phyloP scores from a whole-genome alignment of 2,329 filamentous ascomycete species.

The Fusarium nisikadoi region DNA sequence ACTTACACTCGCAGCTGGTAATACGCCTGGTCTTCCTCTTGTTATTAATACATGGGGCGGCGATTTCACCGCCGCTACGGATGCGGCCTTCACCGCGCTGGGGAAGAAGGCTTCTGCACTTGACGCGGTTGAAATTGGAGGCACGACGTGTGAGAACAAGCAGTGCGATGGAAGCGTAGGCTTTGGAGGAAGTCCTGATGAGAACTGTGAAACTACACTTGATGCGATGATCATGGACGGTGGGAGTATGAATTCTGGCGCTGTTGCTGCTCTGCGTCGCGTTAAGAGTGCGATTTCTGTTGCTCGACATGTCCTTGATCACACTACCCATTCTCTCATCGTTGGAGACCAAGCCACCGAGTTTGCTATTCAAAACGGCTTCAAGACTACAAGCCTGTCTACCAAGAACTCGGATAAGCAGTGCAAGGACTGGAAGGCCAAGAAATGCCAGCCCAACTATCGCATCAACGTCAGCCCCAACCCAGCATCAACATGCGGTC shows the following conservation, averaged over 20 bases:
- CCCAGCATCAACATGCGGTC: constrained; percentile 56
- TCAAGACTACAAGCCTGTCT: constrained; percentile 55
- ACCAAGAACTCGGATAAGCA: constrained; percentile 53
- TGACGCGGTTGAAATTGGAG: constrained; percentile 64
- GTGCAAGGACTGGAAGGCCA: constrained; percentile 57
- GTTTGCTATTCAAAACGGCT: constrained; percentile 65
- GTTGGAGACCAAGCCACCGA: constrained; percentile 63
- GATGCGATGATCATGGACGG: constrained; percentile 70
- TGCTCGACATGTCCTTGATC: constrained; percentile 61
- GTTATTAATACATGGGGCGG: constrained; percentile 67
- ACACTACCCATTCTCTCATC: constrained; percentile 63
- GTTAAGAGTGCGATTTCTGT: constrained; percentile 61
- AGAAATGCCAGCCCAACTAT: constrained; percentile 63
- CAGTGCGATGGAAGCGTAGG: constrained; percentile 67
- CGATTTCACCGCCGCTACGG: constrained; percentile 61
- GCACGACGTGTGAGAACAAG: constrained; percentile 60
- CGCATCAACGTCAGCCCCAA: constrained; percentile 59
- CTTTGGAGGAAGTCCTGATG: constrained; percentile 65
- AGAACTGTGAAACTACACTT: constrained; percentile 66
- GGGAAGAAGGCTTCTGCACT: constrained; percentile 52
- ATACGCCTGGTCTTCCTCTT: constrained; percentile 57
- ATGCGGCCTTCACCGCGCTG: constrained; percentile 59
- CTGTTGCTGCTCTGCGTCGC: constrained; percentile 62
- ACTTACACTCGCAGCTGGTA: constrained; percentile 23
- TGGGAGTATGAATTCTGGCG: constrained; percentile 62